Evolutionary conservation across 1,139 yeast species (phyloP).

Genomic region (Pichia kudriavzevii): DNA sequence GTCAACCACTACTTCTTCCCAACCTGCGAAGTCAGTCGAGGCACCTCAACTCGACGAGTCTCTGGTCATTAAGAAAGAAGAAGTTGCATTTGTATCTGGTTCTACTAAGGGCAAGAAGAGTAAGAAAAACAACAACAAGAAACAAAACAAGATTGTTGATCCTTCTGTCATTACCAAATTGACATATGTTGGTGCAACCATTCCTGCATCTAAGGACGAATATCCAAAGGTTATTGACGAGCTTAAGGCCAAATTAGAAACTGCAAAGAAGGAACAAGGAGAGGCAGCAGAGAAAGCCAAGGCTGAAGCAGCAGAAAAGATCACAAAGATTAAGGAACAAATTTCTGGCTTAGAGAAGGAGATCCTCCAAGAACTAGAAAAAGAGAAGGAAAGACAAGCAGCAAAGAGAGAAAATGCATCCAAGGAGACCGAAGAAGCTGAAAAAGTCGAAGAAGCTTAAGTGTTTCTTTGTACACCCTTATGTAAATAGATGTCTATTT

Average conservation of each 20-base stretch:
- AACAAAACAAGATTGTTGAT: constrained; percentile 54
- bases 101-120: constrained; percentile 40
- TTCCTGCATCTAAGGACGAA: constrained; percentile 76
- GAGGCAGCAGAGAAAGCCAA: constrained; percentile 49
- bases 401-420: constrained; percentile 8
- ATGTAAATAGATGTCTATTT: no score
- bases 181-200: constrained; percentile 66
- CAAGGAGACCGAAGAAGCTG: constrained; percentile 11
- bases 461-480: no score
- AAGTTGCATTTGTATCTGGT: constrained; percentile 37
- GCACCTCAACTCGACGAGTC: no score
- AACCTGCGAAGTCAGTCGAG: no score
- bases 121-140: constrained; percentile 24
- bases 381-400: constrained; percentile 21
- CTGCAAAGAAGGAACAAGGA: constrained; percentile 68
- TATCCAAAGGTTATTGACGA: constrained; percentile 58
- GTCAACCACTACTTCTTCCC: no score
- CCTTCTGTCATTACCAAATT: constrained; percentile 75
- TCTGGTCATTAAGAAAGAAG: constrained; percentile 60
- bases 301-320: constrained; percentile 27
- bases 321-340: constrained; percentile 41
- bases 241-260: constrained; percentile 67
- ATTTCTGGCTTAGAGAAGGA: constrained; percentile 26
- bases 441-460: constrained; percentile 12
- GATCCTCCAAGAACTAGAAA: constrained; percentile 25